Percentiles rank a stretch among this genome's conserved stretches.
phyloP scores from a whole-genome alignment of 2,329 filamentous ascomycete species.

The Aspergillus arachidicola region DNA sequence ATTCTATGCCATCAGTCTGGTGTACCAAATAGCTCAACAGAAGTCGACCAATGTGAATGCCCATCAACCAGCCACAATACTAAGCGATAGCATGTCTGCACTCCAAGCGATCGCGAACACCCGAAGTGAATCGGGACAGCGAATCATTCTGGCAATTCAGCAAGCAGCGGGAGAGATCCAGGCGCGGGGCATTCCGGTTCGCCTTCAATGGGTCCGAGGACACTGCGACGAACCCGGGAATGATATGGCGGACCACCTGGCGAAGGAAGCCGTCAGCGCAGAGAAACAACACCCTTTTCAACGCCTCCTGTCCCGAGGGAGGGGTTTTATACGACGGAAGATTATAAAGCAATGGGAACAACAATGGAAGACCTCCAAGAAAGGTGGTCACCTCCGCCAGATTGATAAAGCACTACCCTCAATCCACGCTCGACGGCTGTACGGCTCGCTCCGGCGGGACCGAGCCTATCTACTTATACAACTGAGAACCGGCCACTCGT shows the following conservation, averaged over 20 bases:
- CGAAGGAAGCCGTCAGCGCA: background rate
- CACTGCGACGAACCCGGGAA: constrained; percentile 12
- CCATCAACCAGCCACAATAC: constrained; percentile 17
- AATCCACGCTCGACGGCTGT: constrained; percentile 11
- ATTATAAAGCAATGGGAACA: constrained; percentile 15
- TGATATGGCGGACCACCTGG: background rate
- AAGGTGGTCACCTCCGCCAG: constrained; percentile 13
- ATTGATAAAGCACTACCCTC: constrained; percentile 13
- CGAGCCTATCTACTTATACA: constrained; percentile 24
- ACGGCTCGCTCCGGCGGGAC: constrained; percentile 12
- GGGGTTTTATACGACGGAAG: constrained; percentile 6
- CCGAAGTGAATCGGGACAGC: constrained; percentile 20
- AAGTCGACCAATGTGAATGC: background rate
- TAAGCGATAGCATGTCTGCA: constrained; percentile 22
- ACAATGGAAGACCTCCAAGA: constrained; percentile 14
- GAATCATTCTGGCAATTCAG: constrained; percentile 20
- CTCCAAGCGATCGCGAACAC: constrained; percentile 20
- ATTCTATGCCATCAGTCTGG: constrained; percentile 12
- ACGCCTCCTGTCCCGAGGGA: background rate
- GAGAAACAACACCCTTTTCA: constrained; percentile 11
- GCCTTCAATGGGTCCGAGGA: constrained; percentile 17
- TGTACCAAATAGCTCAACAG: constrained; percentile 13
- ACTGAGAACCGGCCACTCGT: constrained; percentile 26
- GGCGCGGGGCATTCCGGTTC: constrained; percentile 9
- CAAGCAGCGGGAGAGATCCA: constrained; percentile 18